Evolutionary conservation across 169 alveolate species (phyloP), one percentile per base, ranked within the genome.

Genomic region (Cryptosporidium viatorum): DNA sequence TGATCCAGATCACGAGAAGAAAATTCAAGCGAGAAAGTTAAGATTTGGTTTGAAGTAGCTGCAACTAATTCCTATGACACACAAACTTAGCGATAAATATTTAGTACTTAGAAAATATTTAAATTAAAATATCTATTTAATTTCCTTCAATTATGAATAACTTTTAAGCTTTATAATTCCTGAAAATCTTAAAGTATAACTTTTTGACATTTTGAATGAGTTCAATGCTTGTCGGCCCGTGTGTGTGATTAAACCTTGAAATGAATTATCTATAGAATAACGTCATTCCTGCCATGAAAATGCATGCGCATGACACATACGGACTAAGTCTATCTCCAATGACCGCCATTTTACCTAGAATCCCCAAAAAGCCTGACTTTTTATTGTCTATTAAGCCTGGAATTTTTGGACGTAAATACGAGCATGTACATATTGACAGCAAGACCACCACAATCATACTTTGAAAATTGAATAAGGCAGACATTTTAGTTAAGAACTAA

Each of bases 241-340:
- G 0, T 3, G 14, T n/a, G 21, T 26, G 21, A 55, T n/a, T 8
- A 2, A 55, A 21, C 5, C 35, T 21, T 55, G 67, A n/a, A 16
- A 2, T 41, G 48, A 41, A 55, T 95, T 94, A 97, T 33, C 99
- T 91, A 16, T 95, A 60, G 68, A 96, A 94, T 23, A 97, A 69
- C 29, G 96, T 97, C 89, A 94, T 91, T 45, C 93, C 84, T 21
- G 99, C 99, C 92, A 97, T 93, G 0, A 96, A 58, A 2, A 97
- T 52, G 85, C 99, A 97, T 31, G 94, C 92, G 1, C 93, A 71
- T 23, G 99, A 93, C 12, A 97, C 99, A 86, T 96, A 97, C 33
- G 98, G 97, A 10, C 98, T 95, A 52, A 97, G 95, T 43, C 99
- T 93, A 91, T 97, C 99, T 1, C 99, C 99, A 26, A 97, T 95